Conservation (phyloP, 2,329 filamentous ascomycete species). For the Epichloe hybrida region DNA sequence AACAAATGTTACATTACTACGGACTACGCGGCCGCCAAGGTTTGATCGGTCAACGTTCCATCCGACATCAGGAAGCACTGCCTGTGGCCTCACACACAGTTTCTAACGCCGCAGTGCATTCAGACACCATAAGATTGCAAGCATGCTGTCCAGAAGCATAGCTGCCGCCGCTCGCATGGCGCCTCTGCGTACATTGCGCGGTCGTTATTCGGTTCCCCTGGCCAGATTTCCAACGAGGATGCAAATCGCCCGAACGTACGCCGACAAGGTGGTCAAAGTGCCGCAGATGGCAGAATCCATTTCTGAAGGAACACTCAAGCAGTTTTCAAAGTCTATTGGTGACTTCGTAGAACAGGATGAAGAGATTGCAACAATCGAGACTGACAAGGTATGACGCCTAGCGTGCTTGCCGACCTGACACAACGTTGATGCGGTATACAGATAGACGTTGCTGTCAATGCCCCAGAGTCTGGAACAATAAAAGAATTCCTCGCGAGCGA, state of each 20-base stretch:
- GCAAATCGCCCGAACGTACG: slow-evolving; percentile 48
- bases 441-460: slow-evolving; percentile 96
- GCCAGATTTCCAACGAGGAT: slow-evolving; percentile 36
- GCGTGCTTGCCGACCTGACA: background rate
- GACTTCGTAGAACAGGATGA: slow-evolving; percentile 93
- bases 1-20: too few relatives aligned
- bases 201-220: slow-evolving; percentile 11
- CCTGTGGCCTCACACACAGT: too few relatives aligned
- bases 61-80: too few relatives aligned
- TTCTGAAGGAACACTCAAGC: slow-evolving; percentile 90
- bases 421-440: slow-evolving; percentile 19
- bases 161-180: slow-evolving; percentile 29
- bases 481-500: slow-evolving; percentile 85
- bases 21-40: too few relatives aligned
- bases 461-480: slow-evolving; percentile 77
- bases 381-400: slow-evolving; percentile 63
- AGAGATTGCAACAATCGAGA: slow-evolving; percentile 97
- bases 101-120: too few relatives aligned
- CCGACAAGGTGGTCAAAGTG: slow-evolving; percentile 81
- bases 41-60: too few relatives aligned
- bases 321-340: slow-evolving; percentile 84
- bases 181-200: slow-evolving; percentile 27
- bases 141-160: slow-evolving; percentile 31
- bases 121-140: slow-evolving; percentile 5
- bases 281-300: slow-evolving; percentile 98